Conservation (phyloP, 78 protist genomes). For the Dictyostelium citrinum region DNA sequence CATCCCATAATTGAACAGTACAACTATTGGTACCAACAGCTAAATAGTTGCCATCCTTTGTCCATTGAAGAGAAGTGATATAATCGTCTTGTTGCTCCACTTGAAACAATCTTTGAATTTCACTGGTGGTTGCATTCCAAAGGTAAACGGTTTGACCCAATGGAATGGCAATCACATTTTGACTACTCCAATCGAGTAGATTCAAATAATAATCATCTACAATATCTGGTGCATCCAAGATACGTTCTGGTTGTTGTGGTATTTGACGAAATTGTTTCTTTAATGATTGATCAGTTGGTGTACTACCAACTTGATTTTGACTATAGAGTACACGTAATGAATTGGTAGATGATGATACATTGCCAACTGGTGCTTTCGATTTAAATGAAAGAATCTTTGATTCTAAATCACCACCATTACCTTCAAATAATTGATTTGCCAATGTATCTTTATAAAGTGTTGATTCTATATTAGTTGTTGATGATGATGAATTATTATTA, state of each 20-base stretch:
- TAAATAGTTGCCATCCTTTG: constrained; percentile 88
- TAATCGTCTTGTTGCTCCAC: constrained; percentile 69
- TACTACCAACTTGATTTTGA: constrained; percentile 39
- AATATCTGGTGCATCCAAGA: constrained; percentile 97
- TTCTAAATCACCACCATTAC: constrained; percentile 7
- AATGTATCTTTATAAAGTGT: constrained; percentile 46
- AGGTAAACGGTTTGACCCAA: constrained; percentile 96
- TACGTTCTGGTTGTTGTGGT: constrained; percentile 81
- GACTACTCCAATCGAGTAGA: constrained; percentile 97
- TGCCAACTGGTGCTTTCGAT: constrained; percentile 86
- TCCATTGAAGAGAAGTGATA: constrained; percentile 93
- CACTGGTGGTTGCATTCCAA: constrained; percentile 97
- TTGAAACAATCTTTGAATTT: constrained; percentile 83
- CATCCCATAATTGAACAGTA: constrained; percentile 96
- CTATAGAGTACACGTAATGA: constrained; percentile 63
- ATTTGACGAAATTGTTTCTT: constrained; percentile 75
- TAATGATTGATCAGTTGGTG: not conserved
- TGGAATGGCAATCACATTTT: constrained; percentile 96
- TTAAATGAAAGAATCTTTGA: constrained; percentile 91
- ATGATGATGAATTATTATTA: not conserved
- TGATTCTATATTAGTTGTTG: not conserved
- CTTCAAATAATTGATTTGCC: constrained; percentile 34
- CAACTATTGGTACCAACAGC: constrained; percentile 96
- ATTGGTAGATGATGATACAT: not conserved
- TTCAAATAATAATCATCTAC: constrained; percentile 98